A percentile compares a stretch with the other conserved stretches of the same genome.
phyloP scores from a whole-genome alignment of 345 rosid species.

The Hevea brasiliensis region DNA sequence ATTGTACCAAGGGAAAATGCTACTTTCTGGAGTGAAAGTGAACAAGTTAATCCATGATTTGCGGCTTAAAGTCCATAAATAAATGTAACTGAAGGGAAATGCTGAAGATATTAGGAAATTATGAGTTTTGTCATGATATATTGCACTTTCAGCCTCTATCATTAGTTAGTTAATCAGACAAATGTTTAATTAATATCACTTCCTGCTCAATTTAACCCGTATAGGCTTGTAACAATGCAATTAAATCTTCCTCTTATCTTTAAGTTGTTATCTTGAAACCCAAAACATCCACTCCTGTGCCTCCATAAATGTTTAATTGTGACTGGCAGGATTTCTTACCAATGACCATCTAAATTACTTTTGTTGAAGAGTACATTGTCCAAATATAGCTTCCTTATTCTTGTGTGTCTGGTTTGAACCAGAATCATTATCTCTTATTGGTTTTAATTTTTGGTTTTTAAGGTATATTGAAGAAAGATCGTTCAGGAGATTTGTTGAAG shows the following conservation, averaged over 20 bases:
- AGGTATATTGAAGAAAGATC: constrained; percentile 98
- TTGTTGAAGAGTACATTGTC: neutral
- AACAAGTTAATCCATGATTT: neutral
- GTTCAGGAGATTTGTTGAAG: constrained; percentile 92
- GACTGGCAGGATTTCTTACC: neutral
- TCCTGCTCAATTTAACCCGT: too few species aligned
- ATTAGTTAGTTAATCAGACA: too few species aligned
- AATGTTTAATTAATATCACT: too few species aligned
- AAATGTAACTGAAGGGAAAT: too few species aligned
- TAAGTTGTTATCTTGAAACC: neutral
- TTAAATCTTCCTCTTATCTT: neutral
- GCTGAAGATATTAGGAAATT: too few species aligned
- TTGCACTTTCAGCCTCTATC: too few species aligned
- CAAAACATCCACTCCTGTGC: neutral
- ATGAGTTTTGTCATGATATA: too few species aligned
- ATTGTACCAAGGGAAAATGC: neutral
- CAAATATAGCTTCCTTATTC: neutral
- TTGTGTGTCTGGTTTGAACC: neutral
- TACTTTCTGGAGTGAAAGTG: neutral
- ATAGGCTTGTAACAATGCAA: too few species aligned
- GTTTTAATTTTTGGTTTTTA: constrained; percentile 25
- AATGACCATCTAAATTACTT: neutral
- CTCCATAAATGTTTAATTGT: neutral
- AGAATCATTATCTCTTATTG: constrained; percentile 12
- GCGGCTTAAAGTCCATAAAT: neutral